Evolutionary conservation across 805 yeast species (phyloP), one percentile per base, ranked within the genome.

Genomic region (Soucietia sequanensis): DNA sequence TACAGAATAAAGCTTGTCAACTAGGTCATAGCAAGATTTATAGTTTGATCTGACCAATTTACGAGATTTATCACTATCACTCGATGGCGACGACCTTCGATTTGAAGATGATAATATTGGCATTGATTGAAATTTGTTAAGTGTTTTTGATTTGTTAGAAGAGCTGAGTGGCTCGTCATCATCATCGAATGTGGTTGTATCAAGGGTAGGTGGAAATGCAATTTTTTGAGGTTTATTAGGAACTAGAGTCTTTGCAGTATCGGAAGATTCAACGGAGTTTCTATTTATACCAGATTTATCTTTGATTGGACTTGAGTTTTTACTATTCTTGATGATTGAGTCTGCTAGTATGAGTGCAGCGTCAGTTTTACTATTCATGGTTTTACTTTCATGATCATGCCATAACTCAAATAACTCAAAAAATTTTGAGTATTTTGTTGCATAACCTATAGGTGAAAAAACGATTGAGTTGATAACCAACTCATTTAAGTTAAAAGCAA

Each of bases 1-100:
- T 5, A 67, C 64, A 1, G 71, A 60, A 39, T 63, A 66, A 19
- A 64, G 43, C 34, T 55, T 58, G 31, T 66, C 70, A n/a, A 60
- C 56, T 32, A 61, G 36, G 13, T 49, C 45, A 27, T 47, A 47
- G 33, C 55, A 49, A 6, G 60, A 48, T 29, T 48, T 41, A 25
- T 40, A 45, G 20, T 47, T 43, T 7, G 23, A 8, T n/a, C 16
- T 27, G 9, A 15, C 16, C 10, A 29, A 11, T 27, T 17, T 27
- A 2, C 18, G 30, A 7, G 30, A 9, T 9, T 16, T 9, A 9
- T 12, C 30, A 19, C 6, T 11, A 6, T 10, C n/a, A 16, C 24
- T 19, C 6, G 7, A 12, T 11, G 9, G 4, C 13, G 22, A 16
- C 10, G 29, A 27, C n/a, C n/a, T n/a, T n/a, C n/a, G n/a, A n/a